Evolutionary conservation across 495 filamentous ascomycete species (phyloP).

Genomic region (Penicillium verhagenii): DNA sequence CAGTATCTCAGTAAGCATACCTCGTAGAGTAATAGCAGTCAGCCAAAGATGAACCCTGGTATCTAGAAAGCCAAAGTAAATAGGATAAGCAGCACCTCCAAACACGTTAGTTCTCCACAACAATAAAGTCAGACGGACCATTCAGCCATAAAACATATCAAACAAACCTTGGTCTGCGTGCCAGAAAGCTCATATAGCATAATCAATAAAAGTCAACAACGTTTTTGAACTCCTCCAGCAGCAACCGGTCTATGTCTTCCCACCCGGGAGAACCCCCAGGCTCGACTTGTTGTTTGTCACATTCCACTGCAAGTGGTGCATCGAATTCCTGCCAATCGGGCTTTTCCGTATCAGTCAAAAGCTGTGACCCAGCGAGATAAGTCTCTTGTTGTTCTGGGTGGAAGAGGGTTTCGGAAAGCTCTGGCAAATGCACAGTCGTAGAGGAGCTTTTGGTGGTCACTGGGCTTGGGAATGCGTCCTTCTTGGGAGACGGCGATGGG

Average conservation of each 20-base stretch:
- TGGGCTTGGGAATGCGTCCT: not conserved
- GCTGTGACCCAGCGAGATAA: not conserved
- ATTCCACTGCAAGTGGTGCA: not conserved
- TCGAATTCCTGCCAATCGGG: not conserved
- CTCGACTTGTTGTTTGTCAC: not conserved
- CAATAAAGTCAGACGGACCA: not conserved
- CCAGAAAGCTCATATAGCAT: not conserved
- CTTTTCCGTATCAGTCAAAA: not conserved
- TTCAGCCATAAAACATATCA: not conserved
- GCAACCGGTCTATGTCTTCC: conserved; percentile 35
- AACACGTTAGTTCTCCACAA: too few relatives aligned
- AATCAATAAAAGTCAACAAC: conserved; percentile 37
- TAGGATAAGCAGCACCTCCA: too few relatives aligned
- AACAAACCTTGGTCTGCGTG: not conserved
- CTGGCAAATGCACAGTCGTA: not conserved
- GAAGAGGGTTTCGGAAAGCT: not conserved
- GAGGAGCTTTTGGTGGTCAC: not conserved
- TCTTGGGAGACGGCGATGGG: not conserved
- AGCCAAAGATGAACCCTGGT: not conserved
- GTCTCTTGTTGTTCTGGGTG: conserved; percentile 9
- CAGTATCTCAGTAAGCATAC: too few relatives aligned
- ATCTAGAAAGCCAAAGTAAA: not conserved
- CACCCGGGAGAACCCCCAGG: conserved; percentile 19
- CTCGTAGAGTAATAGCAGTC: too few relatives aligned
- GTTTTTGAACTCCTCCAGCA: conserved; percentile 40